Conservation (phyloP, 192 early-diverging fungal species). For the Coemansia pectinata region DNA sequence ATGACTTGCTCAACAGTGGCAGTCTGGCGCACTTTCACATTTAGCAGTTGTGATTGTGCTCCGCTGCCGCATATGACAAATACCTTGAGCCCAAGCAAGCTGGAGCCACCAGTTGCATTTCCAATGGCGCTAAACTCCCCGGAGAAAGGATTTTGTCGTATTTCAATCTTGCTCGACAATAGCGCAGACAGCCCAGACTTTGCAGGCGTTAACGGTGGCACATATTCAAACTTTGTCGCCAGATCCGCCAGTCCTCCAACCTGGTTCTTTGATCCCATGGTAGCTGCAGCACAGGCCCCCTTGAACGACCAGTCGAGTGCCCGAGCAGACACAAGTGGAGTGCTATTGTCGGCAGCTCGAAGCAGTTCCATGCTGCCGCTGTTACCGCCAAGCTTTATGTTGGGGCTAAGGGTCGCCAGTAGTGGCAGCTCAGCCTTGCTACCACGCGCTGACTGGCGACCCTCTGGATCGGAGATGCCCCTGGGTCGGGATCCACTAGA, state of each 20-base stretch:
- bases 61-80: slow-evolving; percentile 60
- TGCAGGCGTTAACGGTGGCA: slow-evolving; percentile 26
- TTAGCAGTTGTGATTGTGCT: slow-evolving; percentile 56
- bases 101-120: slow-evolving; percentile 59
- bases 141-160: slow-evolving; percentile 67
- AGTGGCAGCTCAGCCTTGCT: slow-evolving; percentile 10
- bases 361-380: slow-evolving; percentile 4
- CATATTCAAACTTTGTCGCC: slow-evolving; percentile 10
- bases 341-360: not conserved
- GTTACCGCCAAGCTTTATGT: not conserved
- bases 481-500: slow-evolving; percentile 17
- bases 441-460: slow-evolving; percentile 20
- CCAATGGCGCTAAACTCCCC: slow-evolving; percentile 66
- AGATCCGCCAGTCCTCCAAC: not conserved
- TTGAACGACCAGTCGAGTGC: slow-evolving; percentile 10
- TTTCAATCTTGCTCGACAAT: slow-evolving; percentile 62
- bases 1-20: slow-evolving; percentile 93
- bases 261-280: not conserved
- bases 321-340: slow-evolving; percentile 7
- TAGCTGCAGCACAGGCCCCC: not conserved
- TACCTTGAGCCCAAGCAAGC: slow-evolving; percentile 62
- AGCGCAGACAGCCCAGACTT: slow-evolving; percentile 64
- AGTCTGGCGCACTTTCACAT: slow-evolving; percentile 70
- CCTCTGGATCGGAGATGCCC: slow-evolving; percentile 41
- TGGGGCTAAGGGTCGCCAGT: not conserved